These are phyloP conservation scores for Grigorovia yakushimaensis DNA, from an alignment of 805 yeast genomes.

Conservation along the genomic window DNA sequence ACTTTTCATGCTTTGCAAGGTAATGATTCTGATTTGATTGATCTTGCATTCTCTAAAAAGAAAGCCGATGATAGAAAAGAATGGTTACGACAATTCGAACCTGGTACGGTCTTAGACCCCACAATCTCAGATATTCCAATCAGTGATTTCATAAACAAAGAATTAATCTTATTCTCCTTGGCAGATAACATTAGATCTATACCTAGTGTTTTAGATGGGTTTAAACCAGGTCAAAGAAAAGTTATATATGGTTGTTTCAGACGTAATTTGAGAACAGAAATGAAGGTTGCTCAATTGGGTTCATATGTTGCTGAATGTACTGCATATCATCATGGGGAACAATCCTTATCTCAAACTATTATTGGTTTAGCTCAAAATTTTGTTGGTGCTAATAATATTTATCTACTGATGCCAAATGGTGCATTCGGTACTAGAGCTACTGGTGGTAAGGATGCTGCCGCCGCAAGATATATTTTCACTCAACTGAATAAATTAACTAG, in stretches of 20 bases:
- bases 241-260: slow-evolving; percentile 82
- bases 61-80: slow-evolving; percentile 96
- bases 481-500: slow-evolving; percentile 69
- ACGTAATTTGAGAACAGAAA: slow-evolving; percentile 61
- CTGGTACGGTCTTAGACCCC: slow-evolving; percentile 89
- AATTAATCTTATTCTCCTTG: slow-evolving; percentile 87
- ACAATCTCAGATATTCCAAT: slow-evolving; percentile 70
- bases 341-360: slow-evolving; percentile 77
- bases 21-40: slow-evolving; percentile 68
- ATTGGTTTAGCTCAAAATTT: slow-evolving; percentile 92
- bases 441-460: slow-evolving; percentile 98
- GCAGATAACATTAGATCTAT: slow-evolving; percentile 94
- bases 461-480: slow-evolving; percentile 92
- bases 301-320: slow-evolving; percentile 86
- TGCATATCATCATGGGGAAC: slow-evolving; percentile 94
- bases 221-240: slow-evolving; percentile 95
- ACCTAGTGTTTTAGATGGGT: slow-evolving; percentile 88
- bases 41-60: slow-evolving; percentile 87
- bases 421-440: slow-evolving; percentile 91
- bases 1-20: slow-evolving; percentile 72
- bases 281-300: slow-evolving; percentile 83
- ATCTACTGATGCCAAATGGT: slow-evolving; percentile 82
- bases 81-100: slow-evolving; percentile 84
- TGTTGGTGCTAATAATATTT: slow-evolving; percentile 84
- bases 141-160: slow-evolving; percentile 89